Conservation (phyloP, 768 basidiomycete species). For the Pulveroboletus frians region DNA sequence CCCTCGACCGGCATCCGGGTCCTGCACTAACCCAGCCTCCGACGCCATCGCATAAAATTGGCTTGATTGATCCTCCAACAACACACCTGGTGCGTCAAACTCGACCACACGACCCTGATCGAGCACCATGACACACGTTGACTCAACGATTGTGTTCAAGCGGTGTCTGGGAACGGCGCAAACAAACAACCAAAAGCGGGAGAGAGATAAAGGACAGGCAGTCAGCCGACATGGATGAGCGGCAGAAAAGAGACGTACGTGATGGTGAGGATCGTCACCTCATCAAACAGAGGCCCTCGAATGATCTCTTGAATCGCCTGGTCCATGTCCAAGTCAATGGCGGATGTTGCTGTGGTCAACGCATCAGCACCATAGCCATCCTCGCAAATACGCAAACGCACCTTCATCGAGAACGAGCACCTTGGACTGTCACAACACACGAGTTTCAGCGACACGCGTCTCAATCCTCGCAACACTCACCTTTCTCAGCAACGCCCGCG, state of each 20-base stretch:
- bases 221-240: not conserved
- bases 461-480: conserved; percentile 25
- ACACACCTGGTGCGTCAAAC: conserved; percentile 61
- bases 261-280: conserved; percentile 83
- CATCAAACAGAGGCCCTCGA: conserved; percentile 66
- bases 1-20: not conserved
- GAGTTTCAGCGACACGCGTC: not conserved
- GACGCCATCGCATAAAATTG: conserved; percentile 59
- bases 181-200: not conserved
- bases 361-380: not conserved
- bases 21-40: conserved; percentile 51
- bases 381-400: conserved; percentile 19
- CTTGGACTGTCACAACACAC: conserved; percentile 48
- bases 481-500: conserved; percentile 76
- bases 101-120: conserved; percentile 80
- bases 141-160: conserved; percentile 80
- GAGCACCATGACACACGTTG: conserved; percentile 77
- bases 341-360: conserved; percentile 61
- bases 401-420: conserved; percentile 94
- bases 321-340: conserved; percentile 89
- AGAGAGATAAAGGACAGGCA: no score
- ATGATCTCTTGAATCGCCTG: conserved; percentile 85
- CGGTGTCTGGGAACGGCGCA: conserved; percentile 47
- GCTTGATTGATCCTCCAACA: conserved; percentile 55
- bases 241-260: conserved; percentile 47